Base-by-base conservation (phyloP, 148 eudicot genomes). In the Nepenthes gracilis region DNA sequence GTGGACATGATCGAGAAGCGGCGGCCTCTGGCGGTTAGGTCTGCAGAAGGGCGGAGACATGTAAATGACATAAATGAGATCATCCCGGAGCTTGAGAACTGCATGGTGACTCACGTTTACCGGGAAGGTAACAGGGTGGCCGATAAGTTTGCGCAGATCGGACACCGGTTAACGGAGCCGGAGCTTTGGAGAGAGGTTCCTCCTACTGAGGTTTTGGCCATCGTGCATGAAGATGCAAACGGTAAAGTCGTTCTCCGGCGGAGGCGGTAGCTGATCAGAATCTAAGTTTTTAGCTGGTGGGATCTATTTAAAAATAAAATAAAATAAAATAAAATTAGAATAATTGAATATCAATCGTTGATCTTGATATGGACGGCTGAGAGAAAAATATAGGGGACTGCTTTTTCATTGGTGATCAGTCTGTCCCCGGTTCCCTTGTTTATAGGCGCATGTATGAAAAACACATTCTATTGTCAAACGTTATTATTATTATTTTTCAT, bases 61-160 rank as follows among this genome's bases (percentile, higher is more conserved):
- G 70, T 89, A 4, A 64, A 47, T 45, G 58, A 68, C 9, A 80
- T 93, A 60, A 82, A 81, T n/a, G 35, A 33, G 2, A 77, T 89
- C 54, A 78, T 89, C 33, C 76, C 76, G 0, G 82, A 74, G 71
- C 35, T 93, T 13, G 59, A 80, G 2, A 77, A 78, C 5, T 93
- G 77, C 12, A 47, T 67, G 0, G 14, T 86, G 57, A 94, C 84
- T 32, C 99, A 94, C 70, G 58, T 84, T 43, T 88, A 82, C 55
- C 67, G 99, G 14, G 92, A 93, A 63, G 97, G 99, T 3, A 94
- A 94, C 52, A 61, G 82, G 60, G 89, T 66, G 2, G 99, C 97
- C 0, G 92, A 94, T 74, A 94, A 68, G 43, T 78, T 94, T 13
- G 99, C 97, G 1, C 62, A 81, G 7, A 55, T 86, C 68, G 99